These are phyloP conservation scores for Alternaria rosae DNA, from an alignment of 2,329 filamentous ascomycete genomes.

Conservation along the genomic window DNA sequence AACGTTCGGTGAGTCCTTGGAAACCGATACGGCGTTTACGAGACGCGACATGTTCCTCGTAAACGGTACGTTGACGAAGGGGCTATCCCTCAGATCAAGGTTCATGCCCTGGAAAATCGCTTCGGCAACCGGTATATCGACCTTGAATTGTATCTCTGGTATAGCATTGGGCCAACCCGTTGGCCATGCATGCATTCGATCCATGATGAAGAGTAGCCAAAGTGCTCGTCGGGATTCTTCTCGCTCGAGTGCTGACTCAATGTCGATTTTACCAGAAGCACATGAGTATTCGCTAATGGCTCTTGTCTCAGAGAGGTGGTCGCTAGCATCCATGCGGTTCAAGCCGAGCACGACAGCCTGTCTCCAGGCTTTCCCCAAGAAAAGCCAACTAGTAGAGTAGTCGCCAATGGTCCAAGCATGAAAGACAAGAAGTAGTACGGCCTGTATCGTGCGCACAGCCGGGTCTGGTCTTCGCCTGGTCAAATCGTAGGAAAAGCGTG, in stretches of 20 bases:
- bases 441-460: conserved; percentile 36
- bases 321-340: conserved; percentile 37
- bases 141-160: conserved; percentile 39
- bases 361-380: conserved; percentile 45
- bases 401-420: conserved; percentile 36
- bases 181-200: conserved; percentile 34
- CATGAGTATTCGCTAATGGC: background rate
- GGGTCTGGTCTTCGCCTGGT: conserved; percentile 26
- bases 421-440: conserved; percentile 31
- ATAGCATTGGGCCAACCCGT: conserved; percentile 39
- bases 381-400: conserved; percentile 39
- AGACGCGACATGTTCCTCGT: conserved; percentile 31
- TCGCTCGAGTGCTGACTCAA: conserved; percentile 22
- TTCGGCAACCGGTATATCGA: conserved; percentile 40
- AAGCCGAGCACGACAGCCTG: conserved; percentile 38
- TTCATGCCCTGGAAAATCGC: conserved; percentile 30
- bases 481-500: conserved; percentile 38
- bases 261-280: conserved; percentile 2
- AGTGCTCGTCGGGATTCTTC: conserved; percentile 42
- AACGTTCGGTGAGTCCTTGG: conserved; percentile 23
- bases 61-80: conserved; percentile 25
- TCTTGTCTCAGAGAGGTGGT: background rate
- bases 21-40: conserved; percentile 14
- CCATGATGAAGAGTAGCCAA: conserved; percentile 44
- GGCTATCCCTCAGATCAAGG: background rate